Percentiles rank a stretch among this genome's conserved stretches.
phyloP scores from a whole-genome alignment of 352 stramenopile species.

The Phytopythium vexans region DNA sequence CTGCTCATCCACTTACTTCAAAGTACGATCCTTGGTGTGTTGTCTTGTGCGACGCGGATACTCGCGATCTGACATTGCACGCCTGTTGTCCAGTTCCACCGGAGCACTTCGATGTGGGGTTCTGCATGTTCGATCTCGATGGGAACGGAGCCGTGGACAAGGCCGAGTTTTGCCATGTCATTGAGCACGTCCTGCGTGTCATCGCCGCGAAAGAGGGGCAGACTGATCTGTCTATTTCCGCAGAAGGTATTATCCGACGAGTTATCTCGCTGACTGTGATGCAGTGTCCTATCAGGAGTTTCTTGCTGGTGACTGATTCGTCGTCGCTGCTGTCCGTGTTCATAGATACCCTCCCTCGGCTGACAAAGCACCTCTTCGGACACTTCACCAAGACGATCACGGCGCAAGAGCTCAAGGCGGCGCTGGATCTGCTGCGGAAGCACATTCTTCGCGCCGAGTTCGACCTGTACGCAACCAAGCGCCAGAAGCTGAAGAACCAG shows the following conservation, averaged over 20 bases:
- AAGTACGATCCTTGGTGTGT: conserved; percentile 26
- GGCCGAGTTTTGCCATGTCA: conserved; percentile 65
- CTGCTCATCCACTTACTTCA: conserved; percentile 74
- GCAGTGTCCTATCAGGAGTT: not conserved
- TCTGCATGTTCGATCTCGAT: conserved; percentile 81
- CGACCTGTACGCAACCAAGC: conserved; percentile 57
- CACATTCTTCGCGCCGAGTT: conserved; percentile 68
- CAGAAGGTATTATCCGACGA: conserved; percentile 14
- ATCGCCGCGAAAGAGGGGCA: conserved; percentile 30
- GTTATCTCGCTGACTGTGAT: not conserved
- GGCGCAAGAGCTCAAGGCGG: conserved; percentile 41
- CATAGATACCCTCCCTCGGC: conserved; percentile 34
- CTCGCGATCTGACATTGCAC: not conserved
- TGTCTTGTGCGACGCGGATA: no score
- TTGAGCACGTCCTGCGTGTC: conserved; percentile 54
- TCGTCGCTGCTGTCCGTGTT: no score
- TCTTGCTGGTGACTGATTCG: not conserved
- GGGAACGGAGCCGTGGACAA: conserved; percentile 73
- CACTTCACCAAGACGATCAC: conserved; percentile 56
- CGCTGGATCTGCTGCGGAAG: conserved; percentile 51
- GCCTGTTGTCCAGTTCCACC: conserved; percentile 42
- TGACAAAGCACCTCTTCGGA: conserved; percentile 68
- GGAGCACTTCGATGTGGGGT: conserved; percentile 76
- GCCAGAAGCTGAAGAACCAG: conserved; percentile 34
- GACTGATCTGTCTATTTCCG: conserved; percentile 20